A percentile compares a stretch with the other conserved stretches of the same genome.
phyloP scores from a whole-genome alignment of 345 rosid genomes.

The Noccaea caerulescens region DNA sequence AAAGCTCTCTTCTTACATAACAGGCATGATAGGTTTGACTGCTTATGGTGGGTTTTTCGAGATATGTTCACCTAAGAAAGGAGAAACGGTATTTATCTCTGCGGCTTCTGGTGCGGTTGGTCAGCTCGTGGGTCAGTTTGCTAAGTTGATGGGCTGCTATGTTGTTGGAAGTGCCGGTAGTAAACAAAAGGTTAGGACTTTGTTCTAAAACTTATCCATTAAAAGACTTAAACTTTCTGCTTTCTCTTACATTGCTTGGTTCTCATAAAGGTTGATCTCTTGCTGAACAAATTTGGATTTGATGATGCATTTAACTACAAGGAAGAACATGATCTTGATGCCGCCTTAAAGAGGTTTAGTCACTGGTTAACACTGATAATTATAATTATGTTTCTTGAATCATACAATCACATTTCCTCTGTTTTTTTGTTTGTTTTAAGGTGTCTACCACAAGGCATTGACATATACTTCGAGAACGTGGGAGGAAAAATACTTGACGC shows the following conservation, averaged over 20 bases:
- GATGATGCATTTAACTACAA: conserved; percentile 67
- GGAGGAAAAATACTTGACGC: conserved; percentile 60
- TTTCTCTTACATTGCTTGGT: background rate
- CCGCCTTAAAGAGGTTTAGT: conserved; percentile 47
- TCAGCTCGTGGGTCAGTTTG: conserved; percentile 68
- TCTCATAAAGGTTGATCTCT: conserved; percentile 41
- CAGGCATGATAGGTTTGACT: conserved; percentile 61
- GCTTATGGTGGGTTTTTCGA: conserved; percentile 58
- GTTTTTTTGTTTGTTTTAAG: background rate
- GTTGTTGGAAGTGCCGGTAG: conserved; percentile 45
- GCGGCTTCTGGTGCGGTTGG: conserved; percentile 66
- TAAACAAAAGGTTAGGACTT: conserved; percentile 27
- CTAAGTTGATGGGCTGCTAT: conserved; percentile 56
- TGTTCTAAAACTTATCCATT: background rate
- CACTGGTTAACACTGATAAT: too few relatives aligned
- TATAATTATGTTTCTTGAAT: background rate
- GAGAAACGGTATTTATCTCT: conserved; percentile 55
- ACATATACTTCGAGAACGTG: conserved; percentile 59
- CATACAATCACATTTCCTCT: background rate
- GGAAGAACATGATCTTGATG: conserved; percentile 52
- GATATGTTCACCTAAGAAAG: conserved; percentile 58
- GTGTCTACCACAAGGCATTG: conserved; percentile 45
- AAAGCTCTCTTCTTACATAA: background rate
- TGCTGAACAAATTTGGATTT: conserved; percentile 57
- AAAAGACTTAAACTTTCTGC: background rate